Conservation (phyloP, 306 rosid genomes). For the Begonia fuchsioides region DNA sequence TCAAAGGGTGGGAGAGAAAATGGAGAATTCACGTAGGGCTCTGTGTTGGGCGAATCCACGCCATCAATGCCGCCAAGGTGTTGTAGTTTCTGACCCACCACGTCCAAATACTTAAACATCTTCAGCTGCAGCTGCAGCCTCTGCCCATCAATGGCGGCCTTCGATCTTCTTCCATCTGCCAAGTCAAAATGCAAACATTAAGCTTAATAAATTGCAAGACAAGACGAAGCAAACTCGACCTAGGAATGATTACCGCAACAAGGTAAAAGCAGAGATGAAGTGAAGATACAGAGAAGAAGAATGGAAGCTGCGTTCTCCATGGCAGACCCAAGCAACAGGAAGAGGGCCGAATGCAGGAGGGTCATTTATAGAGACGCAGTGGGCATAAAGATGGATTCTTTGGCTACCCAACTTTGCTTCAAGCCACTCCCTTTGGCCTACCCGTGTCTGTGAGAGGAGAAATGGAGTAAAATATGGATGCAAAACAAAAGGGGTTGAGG, state of each 20-base stretch:
- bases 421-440: neutral
- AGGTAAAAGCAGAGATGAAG: neutral
- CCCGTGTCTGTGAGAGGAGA: neutral
- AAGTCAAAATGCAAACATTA: neutral
- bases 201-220: neutral
- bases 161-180: neutral
- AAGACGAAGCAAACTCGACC: neutral
- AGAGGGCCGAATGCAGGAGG: neutral
- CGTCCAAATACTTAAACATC: conserved; percentile 25
- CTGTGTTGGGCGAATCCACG: conserved; percentile 26
- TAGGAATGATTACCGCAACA: neutral
- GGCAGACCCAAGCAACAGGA: neutral
- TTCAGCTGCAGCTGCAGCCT: conserved; percentile 32
- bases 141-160: neutral
- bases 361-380: neutral
- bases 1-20: conserved; percentile 66
- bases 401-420: neutral
- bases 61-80: neutral
- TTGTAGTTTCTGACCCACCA: conserved; percentile 13
- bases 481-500: neutral
- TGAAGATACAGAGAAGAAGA: neutral
- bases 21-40: conserved; percentile 65
- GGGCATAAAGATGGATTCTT: neutral
- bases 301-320: neutral
- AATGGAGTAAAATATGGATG: neutral